Conservation (phyloP, 78 protist genomes). For the Dictyostelium purpureum region DNA sequence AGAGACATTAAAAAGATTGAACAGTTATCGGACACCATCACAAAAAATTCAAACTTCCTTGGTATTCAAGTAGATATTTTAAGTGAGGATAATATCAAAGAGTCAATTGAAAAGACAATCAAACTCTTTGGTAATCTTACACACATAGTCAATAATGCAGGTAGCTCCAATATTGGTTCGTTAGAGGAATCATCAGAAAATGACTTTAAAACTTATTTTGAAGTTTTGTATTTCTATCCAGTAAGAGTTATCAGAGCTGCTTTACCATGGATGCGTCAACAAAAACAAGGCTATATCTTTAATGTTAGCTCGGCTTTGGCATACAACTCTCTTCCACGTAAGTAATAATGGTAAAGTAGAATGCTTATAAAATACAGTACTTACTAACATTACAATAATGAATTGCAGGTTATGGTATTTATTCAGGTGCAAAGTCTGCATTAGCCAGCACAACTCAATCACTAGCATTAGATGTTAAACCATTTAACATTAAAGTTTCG, state of each 20-base stretch:
- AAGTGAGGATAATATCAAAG: background rate
- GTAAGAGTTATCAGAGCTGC: background rate
- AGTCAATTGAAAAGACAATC: background rate
- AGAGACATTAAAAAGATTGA: background rate
- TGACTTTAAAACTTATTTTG: background rate
- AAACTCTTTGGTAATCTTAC: constrained; percentile 11
- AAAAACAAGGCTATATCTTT: constrained; percentile 10
- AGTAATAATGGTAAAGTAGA: no score
- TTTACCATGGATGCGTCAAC: constrained; percentile 2
- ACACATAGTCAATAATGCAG: constrained; percentile 40
- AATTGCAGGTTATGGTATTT: background rate
- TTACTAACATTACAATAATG: no score
- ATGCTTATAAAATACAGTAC: no score
- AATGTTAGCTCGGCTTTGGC: constrained; percentile 16
- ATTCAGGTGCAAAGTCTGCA: background rate
- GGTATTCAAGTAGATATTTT: background rate
- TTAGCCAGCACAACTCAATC: background rate
- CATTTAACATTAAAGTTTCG: constrained; percentile 8
- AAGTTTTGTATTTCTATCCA: background rate
- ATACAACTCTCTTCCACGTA: no score
- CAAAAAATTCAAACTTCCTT: background rate
- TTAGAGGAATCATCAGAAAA: background rate
- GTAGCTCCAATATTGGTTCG: background rate
- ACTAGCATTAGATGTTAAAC: background rate
- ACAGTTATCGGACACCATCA: background rate